These are phyloP conservation scores for Sanghuangporus weigelae DNA, from an alignment of 1,284 basidiomycete genomes.

Conservation along the genomic window DNA sequence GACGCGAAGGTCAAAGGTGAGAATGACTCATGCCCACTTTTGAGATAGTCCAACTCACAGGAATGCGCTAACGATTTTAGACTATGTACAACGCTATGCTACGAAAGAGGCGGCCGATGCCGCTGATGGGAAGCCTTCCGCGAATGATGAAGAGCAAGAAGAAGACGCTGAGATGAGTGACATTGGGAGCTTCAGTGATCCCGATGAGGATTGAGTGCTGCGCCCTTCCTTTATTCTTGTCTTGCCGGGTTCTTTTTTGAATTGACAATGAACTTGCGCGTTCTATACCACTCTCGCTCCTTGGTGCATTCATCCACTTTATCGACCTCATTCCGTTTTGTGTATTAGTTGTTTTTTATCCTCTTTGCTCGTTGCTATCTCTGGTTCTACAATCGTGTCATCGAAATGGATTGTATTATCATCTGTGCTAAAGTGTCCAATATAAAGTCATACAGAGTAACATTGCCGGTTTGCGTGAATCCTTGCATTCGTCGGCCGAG, in stretches of 20 bases:
- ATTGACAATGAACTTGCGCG: constrained; percentile 11
- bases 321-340: background rate
- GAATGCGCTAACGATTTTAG: constrained; percentile 33
- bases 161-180: constrained; percentile 91
- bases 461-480: background rate
- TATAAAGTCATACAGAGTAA: background rate
- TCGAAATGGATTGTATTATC: constrained; percentile 1
- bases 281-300: constrained; percentile 15
- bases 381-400: background rate
- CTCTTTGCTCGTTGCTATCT: background rate
- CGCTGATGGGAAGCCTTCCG: constrained; percentile 39
- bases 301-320: background rate
- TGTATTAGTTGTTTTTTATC: constrained; percentile 9
- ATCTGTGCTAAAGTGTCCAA: constrained; percentile 1
- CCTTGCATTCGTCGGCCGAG: background rate
- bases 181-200: constrained; percentile 80
- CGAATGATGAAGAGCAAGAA: constrained; percentile 45
- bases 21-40: constrained; percentile 19
- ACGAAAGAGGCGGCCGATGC: constrained; percentile 78
- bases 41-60: background rate
- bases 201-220: constrained; percentile 42
- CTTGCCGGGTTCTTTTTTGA: constrained; percentile 10
- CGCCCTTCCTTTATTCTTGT: background rate
- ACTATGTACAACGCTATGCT: constrained; percentile 83
- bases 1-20: constrained; percentile 87